Conservation (phyloP, 768 basidiomycete genomes). For the Mycena rosella region DNA sequence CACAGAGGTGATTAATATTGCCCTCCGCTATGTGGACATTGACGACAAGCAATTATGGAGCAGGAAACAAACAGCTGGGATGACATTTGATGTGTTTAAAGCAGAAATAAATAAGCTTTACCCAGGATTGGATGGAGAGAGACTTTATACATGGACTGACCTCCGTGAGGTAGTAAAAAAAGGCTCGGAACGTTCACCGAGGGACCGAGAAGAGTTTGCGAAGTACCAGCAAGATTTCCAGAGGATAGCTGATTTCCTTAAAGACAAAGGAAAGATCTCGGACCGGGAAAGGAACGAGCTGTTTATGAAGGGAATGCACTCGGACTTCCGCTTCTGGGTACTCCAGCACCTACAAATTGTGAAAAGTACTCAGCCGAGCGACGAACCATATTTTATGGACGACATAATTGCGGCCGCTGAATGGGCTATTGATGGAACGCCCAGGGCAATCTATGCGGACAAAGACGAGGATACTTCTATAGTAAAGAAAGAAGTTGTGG, state of each 20-base stretch:
- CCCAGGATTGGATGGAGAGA: neutral
- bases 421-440: constrained; percentile 1
- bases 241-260: neutral
- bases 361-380: neutral
- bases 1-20: neutral
- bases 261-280: neutral
- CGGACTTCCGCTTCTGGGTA: constrained; percentile 5
- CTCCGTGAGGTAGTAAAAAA: neutral
- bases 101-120: neutral
- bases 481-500: neutral
- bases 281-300: neutral
- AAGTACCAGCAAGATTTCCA: neutral
- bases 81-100: neutral
- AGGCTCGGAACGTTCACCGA: neutral
- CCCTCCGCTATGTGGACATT: neutral
- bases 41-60: neutral
- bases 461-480: neutral
- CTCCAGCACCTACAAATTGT: neutral
- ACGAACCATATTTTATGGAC: neutral
- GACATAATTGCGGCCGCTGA: neutral
- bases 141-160: neutral
- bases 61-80: neutral
- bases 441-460: neutral
- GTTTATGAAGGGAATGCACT: neutral
- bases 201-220: neutral